Percentiles rank a stretch among this genome's conserved stretches.
These are phyloP conservation scores for Puccinia hordei DNA, from an alignment of 1,284 basidiomycete genomes.

Conservation along the genomic window DNA sequence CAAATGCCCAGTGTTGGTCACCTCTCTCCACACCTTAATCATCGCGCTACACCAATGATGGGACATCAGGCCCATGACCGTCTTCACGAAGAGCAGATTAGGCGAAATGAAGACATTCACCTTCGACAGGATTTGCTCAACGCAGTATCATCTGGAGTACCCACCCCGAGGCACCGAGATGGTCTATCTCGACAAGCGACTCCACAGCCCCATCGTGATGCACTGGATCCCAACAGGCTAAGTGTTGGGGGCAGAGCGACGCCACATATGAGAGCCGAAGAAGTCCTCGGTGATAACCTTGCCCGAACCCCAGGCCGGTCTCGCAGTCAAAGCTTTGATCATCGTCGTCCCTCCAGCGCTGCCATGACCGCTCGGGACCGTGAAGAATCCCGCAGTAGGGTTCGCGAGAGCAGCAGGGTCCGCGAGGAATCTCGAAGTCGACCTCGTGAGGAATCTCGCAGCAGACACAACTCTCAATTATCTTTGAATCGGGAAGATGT, in stretches of 20 bases:
- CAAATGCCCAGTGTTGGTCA: constrained; percentile 5
- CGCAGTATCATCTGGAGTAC: neutral
- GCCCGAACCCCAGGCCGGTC: constrained; percentile 28
- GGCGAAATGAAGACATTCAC: constrained; percentile 15
- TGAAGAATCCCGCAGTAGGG: constrained; percentile 14
- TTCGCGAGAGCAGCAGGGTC: neutral
- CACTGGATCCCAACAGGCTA: constrained; percentile 6
- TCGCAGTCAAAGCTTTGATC: constrained; percentile 32
- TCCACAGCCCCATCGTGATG: constrained; percentile 27
- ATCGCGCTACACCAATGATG: neutral
- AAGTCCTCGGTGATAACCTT: constrained; percentile 29
- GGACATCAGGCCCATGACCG: constrained; percentile 15
- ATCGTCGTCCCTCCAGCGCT: constrained; percentile 10
- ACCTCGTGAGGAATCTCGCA: constrained; percentile 23
- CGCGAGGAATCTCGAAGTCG: constrained; percentile 8
- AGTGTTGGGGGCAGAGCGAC: constrained; percentile 20
- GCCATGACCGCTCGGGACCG: neutral
- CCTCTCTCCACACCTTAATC: constrained; percentile 11
- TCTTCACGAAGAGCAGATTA: constrained; percentile 33
- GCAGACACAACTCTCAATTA: constrained; percentile 16
- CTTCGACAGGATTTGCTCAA: constrained; percentile 21
- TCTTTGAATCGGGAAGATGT: constrained; percentile 15
- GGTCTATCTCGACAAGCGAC: constrained; percentile 14
- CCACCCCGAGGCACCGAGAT: constrained; percentile 12
- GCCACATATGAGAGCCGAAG: constrained; percentile 9